phyloP scores from a whole-genome alignment of 768 basidiomycete species.

The Butyriboletus loyo region DNA sequence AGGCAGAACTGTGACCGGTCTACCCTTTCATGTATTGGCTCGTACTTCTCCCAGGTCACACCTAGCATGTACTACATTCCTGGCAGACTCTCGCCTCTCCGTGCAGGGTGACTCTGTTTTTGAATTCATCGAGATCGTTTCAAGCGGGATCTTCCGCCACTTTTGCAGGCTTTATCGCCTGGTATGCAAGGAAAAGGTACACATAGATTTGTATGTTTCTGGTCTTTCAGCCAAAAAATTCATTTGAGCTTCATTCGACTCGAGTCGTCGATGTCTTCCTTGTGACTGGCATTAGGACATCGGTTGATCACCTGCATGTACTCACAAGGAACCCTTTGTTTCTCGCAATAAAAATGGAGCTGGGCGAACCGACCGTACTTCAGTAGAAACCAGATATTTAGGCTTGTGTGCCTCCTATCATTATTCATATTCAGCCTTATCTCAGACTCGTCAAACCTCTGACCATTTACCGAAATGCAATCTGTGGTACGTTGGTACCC shows the following conservation, averaged over 20 bases:
- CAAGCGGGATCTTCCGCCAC: not conserved
- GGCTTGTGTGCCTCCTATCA: not conserved
- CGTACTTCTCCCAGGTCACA: not conserved
- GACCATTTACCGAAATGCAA: slow-evolving; percentile 11
- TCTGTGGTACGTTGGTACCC: slow-evolving; percentile 56
- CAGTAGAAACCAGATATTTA: too few species aligned
- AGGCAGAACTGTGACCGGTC: too few species aligned
- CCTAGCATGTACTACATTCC: not conserved
- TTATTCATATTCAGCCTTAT: not conserved
- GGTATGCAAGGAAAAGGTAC: too few species aligned
- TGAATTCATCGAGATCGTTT: not conserved
- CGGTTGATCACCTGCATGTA: not conserved
- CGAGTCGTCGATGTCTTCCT: not conserved
- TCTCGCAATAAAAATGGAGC: not conserved
- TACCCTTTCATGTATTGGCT: too few species aligned
- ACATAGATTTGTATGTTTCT: not conserved
- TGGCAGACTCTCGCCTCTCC: not conserved
- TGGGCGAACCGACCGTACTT: too few species aligned
- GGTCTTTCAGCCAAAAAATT: not conserved
- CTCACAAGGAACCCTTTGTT: not conserved
- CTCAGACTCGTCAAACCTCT: not conserved
- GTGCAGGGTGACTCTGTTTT: not conserved
- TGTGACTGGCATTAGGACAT: not conserved
- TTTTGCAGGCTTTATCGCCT: too few species aligned
- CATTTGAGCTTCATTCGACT: not conserved